phyloP scores from a whole-genome alignment of 495 filamentous ascomycete species.

The Entonaema liquescens region DNA sequence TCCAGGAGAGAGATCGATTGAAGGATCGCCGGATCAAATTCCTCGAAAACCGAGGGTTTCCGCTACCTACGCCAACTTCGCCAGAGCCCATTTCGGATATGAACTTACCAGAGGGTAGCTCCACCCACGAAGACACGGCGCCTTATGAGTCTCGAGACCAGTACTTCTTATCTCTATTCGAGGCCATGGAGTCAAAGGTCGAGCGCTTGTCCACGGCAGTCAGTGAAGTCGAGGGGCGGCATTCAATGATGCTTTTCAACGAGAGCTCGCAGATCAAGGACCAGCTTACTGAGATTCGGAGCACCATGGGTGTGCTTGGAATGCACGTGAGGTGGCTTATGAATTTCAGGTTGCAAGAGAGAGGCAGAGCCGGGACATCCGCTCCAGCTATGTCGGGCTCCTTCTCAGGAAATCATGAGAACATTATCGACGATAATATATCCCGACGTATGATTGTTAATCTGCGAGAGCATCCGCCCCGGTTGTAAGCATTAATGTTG shows the following conservation, averaged over 20 bases:
- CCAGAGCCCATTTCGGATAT: slow-evolving; percentile 33
- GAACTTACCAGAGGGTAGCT: slow-evolving; percentile 23
- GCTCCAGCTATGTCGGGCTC: slow-evolving; percentile 21
- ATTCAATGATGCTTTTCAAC: slow-evolving; percentile 59
- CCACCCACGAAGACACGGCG: slow-evolving; percentile 34
- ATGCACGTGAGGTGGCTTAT: slow-evolving; percentile 67
- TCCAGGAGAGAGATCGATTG: slow-evolving; percentile 47
- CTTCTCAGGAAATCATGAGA: slow-evolving; percentile 29
- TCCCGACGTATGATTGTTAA: slow-evolving; percentile 35
- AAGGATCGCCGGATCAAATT: slow-evolving; percentile 55
- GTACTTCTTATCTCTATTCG: slow-evolving; percentile 58
- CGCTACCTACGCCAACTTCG: slow-evolving; percentile 27
- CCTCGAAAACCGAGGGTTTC: slow-evolving; percentile 46
- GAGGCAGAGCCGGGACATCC: slow-evolving; percentile 36
- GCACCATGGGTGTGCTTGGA: slow-evolving; percentile 58
- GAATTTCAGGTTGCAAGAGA: slow-evolving; percentile 56
- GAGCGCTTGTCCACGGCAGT: slow-evolving; percentile 55
- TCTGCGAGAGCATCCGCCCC: slow-evolving; percentile 42
- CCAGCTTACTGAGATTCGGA: slow-evolving; percentile 61
- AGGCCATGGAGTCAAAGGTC: slow-evolving; percentile 57
- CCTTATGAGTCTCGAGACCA: slow-evolving; percentile 49
- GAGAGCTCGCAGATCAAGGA: slow-evolving; percentile 60
- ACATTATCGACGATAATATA: slow-evolving; percentile 19
- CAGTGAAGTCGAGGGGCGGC: slow-evolving; percentile 57
- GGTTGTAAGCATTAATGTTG: slow-evolving; percentile 25